phyloP scores from a whole-genome alignment of 345 rosid species.

The Excoecaria cochinchinensis region DNA sequence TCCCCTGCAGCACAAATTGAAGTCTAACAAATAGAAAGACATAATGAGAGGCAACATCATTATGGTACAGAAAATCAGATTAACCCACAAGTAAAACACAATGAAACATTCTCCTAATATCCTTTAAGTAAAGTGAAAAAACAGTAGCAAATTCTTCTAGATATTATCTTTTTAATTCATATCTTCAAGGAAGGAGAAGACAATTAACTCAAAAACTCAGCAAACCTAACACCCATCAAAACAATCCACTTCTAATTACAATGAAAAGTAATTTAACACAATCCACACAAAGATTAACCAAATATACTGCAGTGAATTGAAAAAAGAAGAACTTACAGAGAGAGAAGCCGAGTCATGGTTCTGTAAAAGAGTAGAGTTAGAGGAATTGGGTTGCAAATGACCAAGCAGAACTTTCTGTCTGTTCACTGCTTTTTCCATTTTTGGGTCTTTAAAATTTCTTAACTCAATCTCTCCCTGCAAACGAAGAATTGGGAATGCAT shows the following conservation, averaged over 20 bases:
- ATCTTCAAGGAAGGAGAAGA: neutral
- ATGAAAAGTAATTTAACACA: neutral
- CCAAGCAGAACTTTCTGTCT: slow-evolving; percentile 73
- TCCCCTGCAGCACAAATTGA: slow-evolving; percentile 69
- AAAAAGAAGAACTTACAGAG: slow-evolving; percentile 43
- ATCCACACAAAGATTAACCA: neutral
- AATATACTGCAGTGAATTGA: neutral
- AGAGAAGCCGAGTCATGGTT: slow-evolving; percentile 33
- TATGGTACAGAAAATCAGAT: neutral
- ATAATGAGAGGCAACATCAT: neutral
- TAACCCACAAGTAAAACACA: neutral
- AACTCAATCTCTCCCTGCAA: neutral
- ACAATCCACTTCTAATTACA: neutral
- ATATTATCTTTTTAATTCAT: too few species aligned
- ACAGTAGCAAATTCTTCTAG: too few species aligned
- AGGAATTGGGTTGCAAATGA: slow-evolving; percentile 61
- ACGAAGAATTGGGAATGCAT: neutral
- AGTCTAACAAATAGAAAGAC: slow-evolving; percentile 36
- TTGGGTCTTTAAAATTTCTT: slow-evolving; percentile 15
- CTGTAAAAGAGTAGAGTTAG: slow-evolving; percentile 32
- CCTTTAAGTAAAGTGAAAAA: too few species aligned
- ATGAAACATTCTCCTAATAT: neutral
- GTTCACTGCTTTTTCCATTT: slow-evolving; percentile 73
- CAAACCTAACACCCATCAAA: neutral
- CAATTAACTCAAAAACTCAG: neutral